A percentile compares a stretch with the other conserved stretches of the same genome.
Conservation (phyloP, 1,284 basidiomycete genomes). For the Leccinum pachyderme region DNA sequence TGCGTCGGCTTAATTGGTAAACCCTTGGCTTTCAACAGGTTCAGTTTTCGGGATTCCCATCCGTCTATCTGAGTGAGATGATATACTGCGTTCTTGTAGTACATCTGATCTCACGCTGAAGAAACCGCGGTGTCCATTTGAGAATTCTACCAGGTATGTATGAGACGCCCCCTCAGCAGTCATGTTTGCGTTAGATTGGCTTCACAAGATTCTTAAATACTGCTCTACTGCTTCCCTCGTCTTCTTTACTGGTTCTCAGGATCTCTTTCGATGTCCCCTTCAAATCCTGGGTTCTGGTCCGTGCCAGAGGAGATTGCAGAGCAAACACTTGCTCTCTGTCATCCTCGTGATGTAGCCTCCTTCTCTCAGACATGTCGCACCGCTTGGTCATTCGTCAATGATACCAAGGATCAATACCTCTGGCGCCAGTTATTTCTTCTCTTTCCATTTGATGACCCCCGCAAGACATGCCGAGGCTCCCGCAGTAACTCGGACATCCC, state of each 20-base stretch:
- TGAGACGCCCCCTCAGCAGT: not conserved
- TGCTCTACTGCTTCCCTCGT: not conserved
- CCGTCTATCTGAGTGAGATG: not conserved
- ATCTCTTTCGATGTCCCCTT: conserved; percentile 6
- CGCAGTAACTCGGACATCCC: conserved; percentile 6
- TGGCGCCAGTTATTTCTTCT: conserved; percentile 62
- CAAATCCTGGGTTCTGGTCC: conserved; percentile 19
- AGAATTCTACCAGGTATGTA: not conserved
- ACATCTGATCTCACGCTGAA: not conserved
- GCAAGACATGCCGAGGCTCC: conserved; percentile 25
- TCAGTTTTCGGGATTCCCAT: conserved; percentile 5
- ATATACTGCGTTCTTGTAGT: not conserved
- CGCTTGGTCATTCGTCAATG: conserved; percentile 48
- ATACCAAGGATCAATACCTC: conserved; percentile 51
- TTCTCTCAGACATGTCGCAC: conserved; percentile 53
- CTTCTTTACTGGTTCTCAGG: not conserved
- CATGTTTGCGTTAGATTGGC: not conserved
- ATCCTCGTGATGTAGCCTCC: conserved; percentile 51
- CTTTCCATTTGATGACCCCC: conserved; percentile 60
- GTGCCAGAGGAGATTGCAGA: conserved; percentile 59
- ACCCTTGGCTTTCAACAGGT: not conserved
- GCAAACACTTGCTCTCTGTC: conserved; percentile 51
- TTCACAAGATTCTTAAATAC: not conserved
- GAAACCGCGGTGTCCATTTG: not conserved
- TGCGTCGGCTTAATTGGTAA: not conserved